Conservation (phyloP, 2,329 filamentous ascomycete species). For the Fusarium nisikadoi region DNA sequence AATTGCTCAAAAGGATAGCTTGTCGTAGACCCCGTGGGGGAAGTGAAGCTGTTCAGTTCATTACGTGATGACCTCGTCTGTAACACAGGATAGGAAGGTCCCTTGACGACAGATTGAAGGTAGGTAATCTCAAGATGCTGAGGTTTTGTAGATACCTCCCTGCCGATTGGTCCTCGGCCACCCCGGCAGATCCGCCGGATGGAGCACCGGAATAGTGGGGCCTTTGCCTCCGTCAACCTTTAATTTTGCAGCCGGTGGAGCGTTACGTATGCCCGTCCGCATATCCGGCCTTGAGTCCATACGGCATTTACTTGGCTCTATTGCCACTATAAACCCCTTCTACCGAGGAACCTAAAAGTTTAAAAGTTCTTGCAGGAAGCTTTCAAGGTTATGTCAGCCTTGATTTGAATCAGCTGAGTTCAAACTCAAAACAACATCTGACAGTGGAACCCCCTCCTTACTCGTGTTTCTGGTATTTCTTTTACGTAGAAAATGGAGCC, state of each 20-base stretch:
- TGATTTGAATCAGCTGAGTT: neutral
- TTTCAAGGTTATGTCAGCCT: constrained; percentile 1
- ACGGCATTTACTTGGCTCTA: neutral
- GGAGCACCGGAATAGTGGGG: constrained; percentile 7
- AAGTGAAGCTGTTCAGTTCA: neutral
- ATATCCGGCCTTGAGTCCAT: neutral
- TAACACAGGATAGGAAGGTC: constrained; percentile 18
- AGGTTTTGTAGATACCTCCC: neutral
- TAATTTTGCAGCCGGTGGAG: neutral
- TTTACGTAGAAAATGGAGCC: constrained; percentile 41
- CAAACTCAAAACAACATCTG: neutral
- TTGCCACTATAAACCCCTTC: neutral
- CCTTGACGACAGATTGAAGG: neutral
- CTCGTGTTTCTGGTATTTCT: constrained; percentile 33
- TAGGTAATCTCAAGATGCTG: constrained; percentile 7
- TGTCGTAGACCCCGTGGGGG: constrained; percentile 28
- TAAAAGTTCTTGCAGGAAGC: neutral
- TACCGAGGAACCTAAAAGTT: no score
- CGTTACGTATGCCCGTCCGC: neutral
- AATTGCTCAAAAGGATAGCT: neutral
- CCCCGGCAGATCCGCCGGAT: constrained; percentile 30
- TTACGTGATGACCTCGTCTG: constrained; percentile 32
- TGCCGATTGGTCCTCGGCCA: constrained; percentile 30
- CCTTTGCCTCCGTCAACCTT: constrained; percentile 9
- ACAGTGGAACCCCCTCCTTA: constrained; percentile 9